phyloP scores from a whole-genome alignment of 2,329 filamentous ascomycete genomes.

The Exophiala calicioides region DNA sequence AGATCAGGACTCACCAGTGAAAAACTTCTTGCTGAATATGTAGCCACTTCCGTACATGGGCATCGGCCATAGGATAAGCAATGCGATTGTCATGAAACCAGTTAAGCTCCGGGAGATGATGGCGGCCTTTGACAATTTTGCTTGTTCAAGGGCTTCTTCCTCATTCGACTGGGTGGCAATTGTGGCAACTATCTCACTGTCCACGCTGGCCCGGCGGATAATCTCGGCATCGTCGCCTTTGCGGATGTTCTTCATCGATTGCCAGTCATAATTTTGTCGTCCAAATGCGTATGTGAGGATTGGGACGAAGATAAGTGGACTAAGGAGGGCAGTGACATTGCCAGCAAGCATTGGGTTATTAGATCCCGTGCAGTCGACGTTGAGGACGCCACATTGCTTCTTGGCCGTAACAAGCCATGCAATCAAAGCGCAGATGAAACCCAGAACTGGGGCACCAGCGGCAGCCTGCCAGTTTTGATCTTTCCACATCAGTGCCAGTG shows the following conservation, averaged over 20 bases:
- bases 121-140: conserved; percentile 56
- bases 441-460: conserved; percentile 67
- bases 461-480: conserved; percentile 77
- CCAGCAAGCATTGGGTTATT: conserved; percentile 58
- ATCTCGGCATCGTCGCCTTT: conserved; percentile 76
- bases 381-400: conserved; percentile 67
- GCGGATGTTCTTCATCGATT: conserved; percentile 77
- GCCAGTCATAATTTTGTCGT: conserved; percentile 81
- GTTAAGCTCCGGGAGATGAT: conserved; percentile 60
- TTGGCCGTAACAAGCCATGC: conserved; percentile 78
- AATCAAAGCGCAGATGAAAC: conserved; percentile 67
- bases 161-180: conserved; percentile 38
- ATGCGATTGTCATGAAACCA: conserved; percentile 64
- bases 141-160: conserved; percentile 46
- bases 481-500: conserved; percentile 77
- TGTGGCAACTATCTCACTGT: conserved; percentile 59
- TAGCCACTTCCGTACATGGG: conserved; percentile 84
- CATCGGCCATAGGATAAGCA: conserved; percentile 87
- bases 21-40: conserved; percentile 79
- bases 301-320: conserved; percentile 72
- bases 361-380: conserved; percentile 74
- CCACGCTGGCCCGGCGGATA: conserved; percentile 62
- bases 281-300: conserved; percentile 71
- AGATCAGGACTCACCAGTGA: conserved; percentile 50
- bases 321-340: conserved; percentile 79